Conservation (phyloP, 805 yeast genomes). For the Pachysolen tannophilus region DNA sequence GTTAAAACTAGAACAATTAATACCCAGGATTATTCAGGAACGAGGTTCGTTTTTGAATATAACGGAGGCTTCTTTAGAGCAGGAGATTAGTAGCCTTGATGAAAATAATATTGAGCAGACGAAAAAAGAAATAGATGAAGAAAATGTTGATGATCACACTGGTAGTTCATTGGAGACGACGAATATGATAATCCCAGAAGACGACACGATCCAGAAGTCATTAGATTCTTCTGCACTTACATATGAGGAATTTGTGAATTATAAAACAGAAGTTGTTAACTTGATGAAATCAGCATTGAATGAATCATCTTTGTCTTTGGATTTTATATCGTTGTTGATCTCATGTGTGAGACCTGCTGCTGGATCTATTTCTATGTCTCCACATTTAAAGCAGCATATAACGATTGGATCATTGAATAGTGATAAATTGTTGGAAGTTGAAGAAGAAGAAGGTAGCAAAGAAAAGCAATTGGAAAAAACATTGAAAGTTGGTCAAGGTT, state of each 20-base stretch:
- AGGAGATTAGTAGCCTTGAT: constrained; percentile 30
- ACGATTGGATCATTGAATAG: constrained; percentile 69
- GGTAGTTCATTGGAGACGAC: constrained; percentile 14
- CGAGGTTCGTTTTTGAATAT: constrained; percentile 51
- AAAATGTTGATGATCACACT: constrained; percentile 7
- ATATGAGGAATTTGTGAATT: constrained; percentile 34
- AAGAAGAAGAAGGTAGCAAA: constrained; percentile 11
- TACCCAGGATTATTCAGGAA: constrained; percentile 52
- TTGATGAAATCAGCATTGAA: constrained; percentile 65
- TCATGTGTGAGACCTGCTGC: constrained; percentile 80
- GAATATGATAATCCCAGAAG: constrained; percentile 14
- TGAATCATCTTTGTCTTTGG: constrained; percentile 82
- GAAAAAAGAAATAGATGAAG: constrained; percentile 9
- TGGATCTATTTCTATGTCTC: constrained; percentile 82
- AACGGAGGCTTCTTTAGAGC: constrained; percentile 43
- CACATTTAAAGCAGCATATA: constrained; percentile 64
- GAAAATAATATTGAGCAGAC: constrained; percentile 10
- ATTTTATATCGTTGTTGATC: constrained; percentile 75
- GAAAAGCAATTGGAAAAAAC: constrained; percentile 16
- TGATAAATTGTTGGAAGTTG: constrained; percentile 26
- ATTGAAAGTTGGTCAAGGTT: constrained; percentile 54
- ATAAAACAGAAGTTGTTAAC: constrained; percentile 44
- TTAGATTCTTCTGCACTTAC: constrained; percentile 17
- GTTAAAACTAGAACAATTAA: constrained; percentile 42
- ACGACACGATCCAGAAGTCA: constrained; percentile 4